Evolutionary conservation across 441 rosid species (phyloP), one percentile per base, ranked within the genome.

Genomic region (Arabidopsis hybrid): DNA sequence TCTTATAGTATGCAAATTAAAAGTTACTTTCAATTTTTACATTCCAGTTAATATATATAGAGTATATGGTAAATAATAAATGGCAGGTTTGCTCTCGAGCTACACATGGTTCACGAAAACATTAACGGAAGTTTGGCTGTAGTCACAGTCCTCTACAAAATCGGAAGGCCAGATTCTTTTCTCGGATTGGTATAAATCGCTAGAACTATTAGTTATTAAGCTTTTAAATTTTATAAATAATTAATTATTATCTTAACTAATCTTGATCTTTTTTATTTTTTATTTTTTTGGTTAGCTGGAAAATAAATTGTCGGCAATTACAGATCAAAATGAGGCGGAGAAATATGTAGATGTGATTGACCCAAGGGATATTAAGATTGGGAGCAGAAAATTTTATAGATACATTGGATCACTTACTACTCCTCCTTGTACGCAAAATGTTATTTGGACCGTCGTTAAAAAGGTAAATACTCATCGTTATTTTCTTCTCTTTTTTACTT

Each of bases 391-490:
- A 65, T 93, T 87, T 68, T 93, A 83, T 61, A 82, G 93, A 80
- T 91, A 91, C 74, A 9, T 85, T 4, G 98, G 97, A 55, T 92
- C 98, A 63, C 98, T 93, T 26, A 93, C 98, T 4, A 5, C 67
- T 66, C 98, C 97, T 79, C 97, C 98, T 59, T 93, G 98, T 84
- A 85, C 87, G 0, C 85, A 91, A 76, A 80, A 87, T 64, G 91
- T 91, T n/a, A 31, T 67, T n/a, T 93, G 97, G 98, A 93, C 86
- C 68, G 56, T 93, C 56, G 80, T 85, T 12, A 75, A 56, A 60
- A 85, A 91, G 89, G 97, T 91, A 9, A 21, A 21, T 49, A 40
- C 38, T 31, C 26, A 6, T 53, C 18, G 18, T 38, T 8, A 21
- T 4, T 0, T 47, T 64, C 5, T 59, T 14, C 8, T 8, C 11